Evolutionary conservation across 2,329 filamentous ascomycete species (phyloP).

Genomic region (Alternaria rosae): DNA sequence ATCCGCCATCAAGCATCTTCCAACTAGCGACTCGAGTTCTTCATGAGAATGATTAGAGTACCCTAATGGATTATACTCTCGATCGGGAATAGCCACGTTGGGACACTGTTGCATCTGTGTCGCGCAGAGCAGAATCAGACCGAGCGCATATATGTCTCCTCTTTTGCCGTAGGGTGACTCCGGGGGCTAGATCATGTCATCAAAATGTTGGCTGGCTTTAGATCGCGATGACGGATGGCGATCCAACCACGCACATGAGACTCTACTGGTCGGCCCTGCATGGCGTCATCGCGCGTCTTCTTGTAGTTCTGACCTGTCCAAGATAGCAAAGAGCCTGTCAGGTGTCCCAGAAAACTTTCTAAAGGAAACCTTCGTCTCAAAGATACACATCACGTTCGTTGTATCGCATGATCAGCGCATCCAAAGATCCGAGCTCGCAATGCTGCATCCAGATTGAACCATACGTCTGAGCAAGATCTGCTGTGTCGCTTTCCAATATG

Average conservation of each 20-base stretch:
- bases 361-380: constrained; percentile 22
- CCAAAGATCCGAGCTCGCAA: constrained; percentile 25
- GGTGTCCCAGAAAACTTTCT: constrained; percentile 21
- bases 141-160: constrained; percentile 7
- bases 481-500: not conserved
- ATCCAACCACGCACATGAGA: constrained; percentile 3
- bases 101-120: constrained; percentile 1
- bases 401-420: constrained; percentile 12
- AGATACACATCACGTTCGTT: not conserved
- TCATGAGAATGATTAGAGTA: not conserved
- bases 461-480: not conserved
- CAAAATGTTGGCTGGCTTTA: constrained; percentile 28
- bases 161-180: not conserved
- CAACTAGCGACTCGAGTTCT: not conserved
- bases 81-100: not conserved
- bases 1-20: not conserved
- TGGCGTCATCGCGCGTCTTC: not conserved
- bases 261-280: not conserved
- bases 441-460: constrained; percentile 18
- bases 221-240: constrained; percentile 21
- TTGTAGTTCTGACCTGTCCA: constrained; percentile 7
- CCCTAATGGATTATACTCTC: not conserved
- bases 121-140: constrained; percentile 7
- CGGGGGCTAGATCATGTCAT: constrained; percentile 12
- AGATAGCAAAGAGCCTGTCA: constrained; percentile 22